Percentiles rank a stretch among this genome's conserved stretches.
phyloP scores from a whole-genome alignment of 2,329 filamentous ascomycete species.

The Epichloe amarillans region DNA sequence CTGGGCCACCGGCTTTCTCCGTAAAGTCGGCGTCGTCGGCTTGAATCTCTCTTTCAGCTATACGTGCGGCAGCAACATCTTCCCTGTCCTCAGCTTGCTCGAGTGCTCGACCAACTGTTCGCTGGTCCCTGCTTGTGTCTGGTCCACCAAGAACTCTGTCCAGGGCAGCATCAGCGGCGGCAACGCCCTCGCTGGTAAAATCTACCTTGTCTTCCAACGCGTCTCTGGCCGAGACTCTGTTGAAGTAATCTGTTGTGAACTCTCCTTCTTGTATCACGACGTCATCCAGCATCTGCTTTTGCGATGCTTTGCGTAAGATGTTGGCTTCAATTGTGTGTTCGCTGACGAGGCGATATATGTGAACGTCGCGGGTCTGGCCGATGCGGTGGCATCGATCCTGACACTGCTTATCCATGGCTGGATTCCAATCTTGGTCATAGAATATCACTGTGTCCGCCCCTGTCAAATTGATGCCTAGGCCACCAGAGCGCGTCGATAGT shows the following conservation, averaged over 20 bases:
- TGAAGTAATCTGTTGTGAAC: constrained; percentile 95
- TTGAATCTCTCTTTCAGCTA: constrained; percentile 79
- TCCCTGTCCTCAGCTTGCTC: constrained; percentile 88
- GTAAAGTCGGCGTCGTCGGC: constrained; percentile 78
- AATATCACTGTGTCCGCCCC: constrained; percentile 97
- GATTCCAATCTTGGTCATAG: constrained; percentile 98
- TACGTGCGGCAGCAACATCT: constrained; percentile 75
- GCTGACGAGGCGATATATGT: constrained; percentile 90
- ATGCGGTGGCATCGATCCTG: constrained; percentile 96
- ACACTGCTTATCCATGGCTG: constrained; percentile 98
- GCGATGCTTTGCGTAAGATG: constrained; percentile 88
- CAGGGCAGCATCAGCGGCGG: constrained; percentile 70
- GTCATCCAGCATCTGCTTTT: constrained; percentile 95
- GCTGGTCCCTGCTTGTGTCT: constrained; percentile 46
- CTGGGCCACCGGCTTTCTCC: constrained; percentile 39
- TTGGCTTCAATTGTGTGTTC: constrained; percentile 97
- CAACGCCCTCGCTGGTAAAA: constrained; percentile 35
- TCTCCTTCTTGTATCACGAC: constrained; percentile 97
- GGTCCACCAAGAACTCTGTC: constrained; percentile 66
- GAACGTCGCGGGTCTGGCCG: constrained; percentile 91
- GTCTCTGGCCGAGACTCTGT: constrained; percentile 60
- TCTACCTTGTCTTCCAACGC: constrained; percentile 50
- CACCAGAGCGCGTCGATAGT: constrained; percentile 83
- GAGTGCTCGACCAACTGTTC: constrained; percentile 56
- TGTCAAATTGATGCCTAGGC: constrained; percentile 89